A percentile compares a stretch with the other conserved stretches of the same genome.
These are phyloP conservation scores for Botrytis aclada DNA, from an alignment of 2,329 filamentous ascomycete genomes.

Conservation along the genomic window DNA sequence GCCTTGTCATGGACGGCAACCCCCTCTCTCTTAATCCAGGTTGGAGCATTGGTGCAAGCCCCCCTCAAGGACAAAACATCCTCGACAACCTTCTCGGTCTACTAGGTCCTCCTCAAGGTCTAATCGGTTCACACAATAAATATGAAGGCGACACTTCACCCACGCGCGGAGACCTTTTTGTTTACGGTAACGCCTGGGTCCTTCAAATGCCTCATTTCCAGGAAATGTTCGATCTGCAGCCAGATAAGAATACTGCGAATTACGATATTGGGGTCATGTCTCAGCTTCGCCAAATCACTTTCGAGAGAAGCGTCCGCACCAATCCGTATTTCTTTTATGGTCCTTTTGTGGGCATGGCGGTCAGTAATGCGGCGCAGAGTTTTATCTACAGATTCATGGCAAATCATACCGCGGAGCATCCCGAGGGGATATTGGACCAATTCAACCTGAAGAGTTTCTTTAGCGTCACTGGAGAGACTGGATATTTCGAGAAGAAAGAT, in stretches of 20 bases:
- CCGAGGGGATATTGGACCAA: constrained; percentile 38
- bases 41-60: not conserved
- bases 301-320: constrained; percentile 27
- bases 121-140: constrained; percentile 49
- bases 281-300: constrained; percentile 44
- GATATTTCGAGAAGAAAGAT: not conserved
- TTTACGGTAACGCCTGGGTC: not conserved
- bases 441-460: constrained; percentile 30
- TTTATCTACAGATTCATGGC: constrained; percentile 11
- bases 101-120: constrained; percentile 43
- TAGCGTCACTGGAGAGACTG: constrained; percentile 19
- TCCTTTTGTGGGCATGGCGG: constrained; percentile 5
- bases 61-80: not conserved
- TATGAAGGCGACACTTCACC: constrained; percentile 51
- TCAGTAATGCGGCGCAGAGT: constrained; percentile 6
- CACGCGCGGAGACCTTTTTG: constrained; percentile 48
- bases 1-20: constrained; percentile 4
- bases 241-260: constrained; percentile 38
- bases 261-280: constrained; percentile 44
- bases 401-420: constrained; percentile 5
- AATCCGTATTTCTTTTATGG: constrained; percentile 54
- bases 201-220: constrained; percentile 42
- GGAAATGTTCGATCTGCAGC: constrained; percentile 44
- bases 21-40: constrained; percentile 5
- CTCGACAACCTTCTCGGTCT: constrained; percentile 29